Base-by-base conservation (phyloP, 345 rosid species). In the Iberis pinnata region DNA sequence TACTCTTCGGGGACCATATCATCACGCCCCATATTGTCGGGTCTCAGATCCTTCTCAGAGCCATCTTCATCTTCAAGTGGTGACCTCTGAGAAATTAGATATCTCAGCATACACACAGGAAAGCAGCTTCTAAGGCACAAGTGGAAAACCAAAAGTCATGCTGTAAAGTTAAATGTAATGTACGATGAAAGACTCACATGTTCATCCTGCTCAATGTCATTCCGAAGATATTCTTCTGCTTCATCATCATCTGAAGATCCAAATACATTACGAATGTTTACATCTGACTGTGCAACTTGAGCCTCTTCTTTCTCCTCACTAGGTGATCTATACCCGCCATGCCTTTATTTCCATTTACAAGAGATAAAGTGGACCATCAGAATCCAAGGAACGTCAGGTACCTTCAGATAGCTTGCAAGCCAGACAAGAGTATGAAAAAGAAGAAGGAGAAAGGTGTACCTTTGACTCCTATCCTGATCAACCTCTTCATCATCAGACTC, bases 211-310 rank as follows among this genome's bases (percentile, higher is more conserved):
- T 77, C 95, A 41, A 81, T 62, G 53, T 85, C 89, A 72, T 81
- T 71, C 57, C 60, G 81, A 65, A 77, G 82, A 73, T 80, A 92
- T 19, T 70, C 90, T 44, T 70, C 80, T 13, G 56, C 84, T 24
- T 88, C 98, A 64, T 92, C 98, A 40, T 92, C 98, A 63, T 92
- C 98, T 24, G 97, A 88, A 42, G 82, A 95, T 52, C 98, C 98
- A 76, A 92, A 92, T 37, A 92, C 98, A 77, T 92, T 93, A 58
- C 98, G 95, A 62, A 92, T 85, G 70, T 88, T 94, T 35, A 82
- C 86, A 13, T 82, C 81, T 15, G 96, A 71, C 18, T 71, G 84
- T 44, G 76, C 64, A 66, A 68, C 68, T 41, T 74, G 79, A 61
- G 67, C 53, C 49, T 65, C 86, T 64, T 79, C 86, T 79, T 81